Percentiles rank a stretch among this genome's conserved stretches.
Evolutionary conservation across 140 eudicot species (phyloP).

Genomic region (Anethum foeniculum): DNA sequence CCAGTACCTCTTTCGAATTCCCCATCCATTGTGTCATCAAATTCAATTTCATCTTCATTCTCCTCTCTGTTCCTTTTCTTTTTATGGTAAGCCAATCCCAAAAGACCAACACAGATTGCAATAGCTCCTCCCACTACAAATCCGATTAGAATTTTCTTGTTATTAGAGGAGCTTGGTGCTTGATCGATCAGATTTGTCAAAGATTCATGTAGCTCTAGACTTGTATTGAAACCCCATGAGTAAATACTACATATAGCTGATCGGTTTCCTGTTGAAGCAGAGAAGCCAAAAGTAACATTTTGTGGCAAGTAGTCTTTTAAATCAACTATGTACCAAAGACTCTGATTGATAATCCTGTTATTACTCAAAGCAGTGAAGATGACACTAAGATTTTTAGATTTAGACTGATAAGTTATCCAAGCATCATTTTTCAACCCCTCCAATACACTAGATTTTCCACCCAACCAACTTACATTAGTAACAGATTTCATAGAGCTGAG

Average conservation of each 20-base stretch:
- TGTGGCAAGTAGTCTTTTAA: conserved; percentile 17
- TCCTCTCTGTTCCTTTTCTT: background rate
- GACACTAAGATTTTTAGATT: conserved; percentile 37
- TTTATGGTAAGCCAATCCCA: background rate
- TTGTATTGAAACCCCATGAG: conserved; percentile 22
- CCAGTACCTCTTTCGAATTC: background rate
- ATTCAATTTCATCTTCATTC: background rate
- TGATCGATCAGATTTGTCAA: background rate
- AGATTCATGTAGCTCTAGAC: background rate
- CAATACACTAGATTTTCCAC: conserved; percentile 9
- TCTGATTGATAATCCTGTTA: conserved; percentile 3
- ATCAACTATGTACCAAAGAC: conserved; percentile 16
- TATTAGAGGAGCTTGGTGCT: background rate
- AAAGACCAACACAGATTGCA: background rate
- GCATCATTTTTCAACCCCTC: conserved; percentile 26
- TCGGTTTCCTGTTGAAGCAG: conserved; percentile 19
- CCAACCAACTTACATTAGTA: conserved; percentile 22
- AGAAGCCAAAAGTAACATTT: conserved; percentile 19
- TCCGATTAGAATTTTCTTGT: background rate
- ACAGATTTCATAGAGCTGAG: conserved; percentile 38
- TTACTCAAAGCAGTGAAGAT: conserved; percentile 15
- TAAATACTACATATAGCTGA: conserved; percentile 5
- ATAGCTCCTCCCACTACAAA: background rate
- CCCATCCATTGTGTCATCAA: background rate
- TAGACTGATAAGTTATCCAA: conserved; percentile 34